Evolutionary conservation across 1,284 basidiomycete species (phyloP).

Genomic region (Pseudozyma thailandica): DNA sequence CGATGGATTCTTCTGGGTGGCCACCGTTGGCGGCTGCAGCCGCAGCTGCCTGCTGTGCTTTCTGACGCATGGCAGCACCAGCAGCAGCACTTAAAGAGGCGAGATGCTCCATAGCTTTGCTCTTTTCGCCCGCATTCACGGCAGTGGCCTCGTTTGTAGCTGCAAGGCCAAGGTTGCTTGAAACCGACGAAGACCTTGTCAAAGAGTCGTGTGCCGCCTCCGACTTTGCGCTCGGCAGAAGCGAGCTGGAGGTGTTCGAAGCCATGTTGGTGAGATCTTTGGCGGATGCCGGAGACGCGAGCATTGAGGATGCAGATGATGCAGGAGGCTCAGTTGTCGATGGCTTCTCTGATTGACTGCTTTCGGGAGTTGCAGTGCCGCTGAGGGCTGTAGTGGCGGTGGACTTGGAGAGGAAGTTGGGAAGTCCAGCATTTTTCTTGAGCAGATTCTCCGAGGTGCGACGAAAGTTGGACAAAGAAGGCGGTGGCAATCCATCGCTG

Average conservation of each 20-base stretch:
- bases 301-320: background rate
- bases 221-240: slow-evolving; percentile 3
- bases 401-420: slow-evolving; percentile 40
- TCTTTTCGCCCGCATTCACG: slow-evolving; percentile 24
- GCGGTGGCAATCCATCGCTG: slow-evolving; percentile 9
- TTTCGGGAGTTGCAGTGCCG: slow-evolving; percentile 45
- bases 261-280: slow-evolving; percentile 2
- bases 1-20: slow-evolving; percentile 28
- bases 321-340: slow-evolving; percentile 9
- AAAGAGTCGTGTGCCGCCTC: background rate
- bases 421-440: slow-evolving; percentile 36
- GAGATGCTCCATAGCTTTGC: slow-evolving; percentile 52
- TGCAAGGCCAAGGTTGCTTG: background rate
- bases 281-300: background rate
- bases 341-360: slow-evolving; percentile 20
- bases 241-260: slow-evolving; percentile 6
- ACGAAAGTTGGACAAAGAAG: slow-evolving; percentile 17
- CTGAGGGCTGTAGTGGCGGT: slow-evolving; percentile 48
- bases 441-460: slow-evolving; percentile 41
- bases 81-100: slow-evolving; percentile 54
- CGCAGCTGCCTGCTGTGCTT: slow-evolving; percentile 30
- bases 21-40: slow-evolving; percentile 14
- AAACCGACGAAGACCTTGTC: background rate
- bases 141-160: background rate
- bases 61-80: slow-evolving; percentile 45